phyloP scores from a whole-genome alignment of 495 filamentous ascomycete species.

The Penicillium paxilli region DNA sequence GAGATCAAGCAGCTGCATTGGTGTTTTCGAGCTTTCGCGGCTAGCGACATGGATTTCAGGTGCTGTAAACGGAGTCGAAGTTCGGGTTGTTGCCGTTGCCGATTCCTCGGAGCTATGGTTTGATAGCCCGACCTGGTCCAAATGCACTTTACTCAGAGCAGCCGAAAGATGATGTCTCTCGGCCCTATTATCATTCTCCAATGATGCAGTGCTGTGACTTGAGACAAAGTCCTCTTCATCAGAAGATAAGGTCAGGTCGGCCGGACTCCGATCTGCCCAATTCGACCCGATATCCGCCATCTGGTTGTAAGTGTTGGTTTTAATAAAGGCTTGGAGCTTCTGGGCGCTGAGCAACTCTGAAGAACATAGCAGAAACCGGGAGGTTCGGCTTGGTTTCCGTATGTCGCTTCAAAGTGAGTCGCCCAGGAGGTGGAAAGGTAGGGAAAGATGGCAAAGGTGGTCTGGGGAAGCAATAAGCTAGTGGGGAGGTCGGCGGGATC shows the following conservation, averaged over 20 bases:
- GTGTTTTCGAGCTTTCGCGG: conserved; percentile 10
- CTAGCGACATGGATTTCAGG: neutral
- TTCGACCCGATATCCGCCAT: conserved; percentile 21
- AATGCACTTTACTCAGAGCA: conserved; percentile 34
- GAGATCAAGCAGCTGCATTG: conserved; percentile 70
- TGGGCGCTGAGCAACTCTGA: neutral
- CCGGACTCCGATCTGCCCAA: conserved; percentile 24
- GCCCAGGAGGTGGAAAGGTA: neutral
- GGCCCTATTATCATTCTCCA: conserved; percentile 10
- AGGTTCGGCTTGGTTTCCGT: neutral
- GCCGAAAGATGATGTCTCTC: conserved; percentile 8
- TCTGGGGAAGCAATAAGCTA: conserved; percentile 21
- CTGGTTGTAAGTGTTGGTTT: neutral
- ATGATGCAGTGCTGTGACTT: conserved; percentile 33
- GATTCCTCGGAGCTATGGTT: conserved; percentile 5
- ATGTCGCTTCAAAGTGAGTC: neutral
- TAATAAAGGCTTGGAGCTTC: neutral
- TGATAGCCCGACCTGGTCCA: conserved; percentile 15
- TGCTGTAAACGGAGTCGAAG: conserved; percentile 6
- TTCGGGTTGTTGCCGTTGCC: conserved; percentile 8
- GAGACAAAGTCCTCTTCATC: conserved; percentile 40
- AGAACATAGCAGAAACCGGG: neutral
- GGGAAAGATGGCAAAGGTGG: no score
- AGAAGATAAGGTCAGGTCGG: conserved; percentile 29
- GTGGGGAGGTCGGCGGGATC: conserved; percentile 19